Evolutionary conservation across 1,284 basidiomycete genomes (phyloP).

Genomic region (Heterobasidion irregulare): DNA sequence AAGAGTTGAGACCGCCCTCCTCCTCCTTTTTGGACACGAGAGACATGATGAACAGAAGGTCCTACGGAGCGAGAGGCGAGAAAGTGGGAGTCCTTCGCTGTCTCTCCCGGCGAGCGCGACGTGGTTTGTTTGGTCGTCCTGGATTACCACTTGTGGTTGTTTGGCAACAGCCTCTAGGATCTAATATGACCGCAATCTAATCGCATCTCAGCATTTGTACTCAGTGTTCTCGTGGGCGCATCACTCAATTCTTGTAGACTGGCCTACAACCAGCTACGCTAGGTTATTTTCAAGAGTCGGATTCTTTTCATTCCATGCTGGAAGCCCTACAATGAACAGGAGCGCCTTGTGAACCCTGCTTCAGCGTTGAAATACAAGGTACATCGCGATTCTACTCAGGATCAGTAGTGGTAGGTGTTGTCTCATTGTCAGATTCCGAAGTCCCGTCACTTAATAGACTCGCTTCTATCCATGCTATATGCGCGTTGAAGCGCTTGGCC

Average conservation of each 20-base stretch:
- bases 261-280: too few relatives aligned
- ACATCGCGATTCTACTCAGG: too few relatives aligned
- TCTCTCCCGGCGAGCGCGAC: constrained; percentile 8
- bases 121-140: constrained; percentile 4
- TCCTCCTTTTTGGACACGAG: constrained; percentile 86
- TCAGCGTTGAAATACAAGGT: too few relatives aligned
- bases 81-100: constrained; percentile 1
- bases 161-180: not conserved
- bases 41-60: constrained; percentile 45
- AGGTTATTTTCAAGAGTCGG: too few relatives aligned
- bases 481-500: too few relatives aligned
- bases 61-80: not conserved
- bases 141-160: not conserved
- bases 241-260: not conserved
- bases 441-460: too few relatives aligned
- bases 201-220: not conserved
- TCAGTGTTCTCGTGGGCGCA: not conserved
- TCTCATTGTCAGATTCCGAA: too few relatives aligned
- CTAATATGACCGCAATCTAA: not conserved
- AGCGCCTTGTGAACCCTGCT: too few relatives aligned
- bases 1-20: constrained; percentile 78
- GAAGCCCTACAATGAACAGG: too few relatives aligned
- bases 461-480: too few relatives aligned
- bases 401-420: too few relatives aligned
- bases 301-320: too few relatives aligned